Evolutionary conservation across 371 early-diverging fungal species (phyloP).

Genomic region (Batkoa obscura): DNA sequence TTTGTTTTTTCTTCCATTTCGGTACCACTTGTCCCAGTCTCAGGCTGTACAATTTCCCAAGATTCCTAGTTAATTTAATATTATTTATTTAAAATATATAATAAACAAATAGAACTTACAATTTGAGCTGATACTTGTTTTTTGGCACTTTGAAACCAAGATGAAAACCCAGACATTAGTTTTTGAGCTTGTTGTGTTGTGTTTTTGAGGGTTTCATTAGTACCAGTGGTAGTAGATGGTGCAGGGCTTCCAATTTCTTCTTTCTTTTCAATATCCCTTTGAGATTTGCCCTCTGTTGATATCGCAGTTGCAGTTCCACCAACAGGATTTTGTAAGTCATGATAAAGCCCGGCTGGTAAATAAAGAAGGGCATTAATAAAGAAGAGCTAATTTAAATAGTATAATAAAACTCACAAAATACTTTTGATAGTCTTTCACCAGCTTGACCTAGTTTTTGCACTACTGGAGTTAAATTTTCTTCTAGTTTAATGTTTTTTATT

Average conservation of each 20-base stretch:
- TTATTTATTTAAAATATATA: no score
- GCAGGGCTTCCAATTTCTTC: not conserved
- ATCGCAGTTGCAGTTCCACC: not conserved
- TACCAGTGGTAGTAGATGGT: not conserved
- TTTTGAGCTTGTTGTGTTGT: not conserved
- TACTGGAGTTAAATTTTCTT: not conserved
- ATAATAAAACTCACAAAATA: not conserved
- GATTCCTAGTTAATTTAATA: no score
- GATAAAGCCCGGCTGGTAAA: no score
- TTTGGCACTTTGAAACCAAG: not conserved
- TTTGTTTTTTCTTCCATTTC: no score
- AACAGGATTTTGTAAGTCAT: not conserved
- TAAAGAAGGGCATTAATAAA: no score
- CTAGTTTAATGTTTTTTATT: not conserved
- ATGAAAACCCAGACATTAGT: not conserved
- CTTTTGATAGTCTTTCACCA: not conserved
- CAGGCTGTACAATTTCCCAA: no score
- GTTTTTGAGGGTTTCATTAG: not conserved
- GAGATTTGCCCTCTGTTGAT: not conserved
- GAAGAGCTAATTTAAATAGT: not conserved
- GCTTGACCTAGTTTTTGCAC: not conserved
- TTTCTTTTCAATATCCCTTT: not conserved
- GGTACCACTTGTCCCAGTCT: no score
- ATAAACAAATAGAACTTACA: not conserved
- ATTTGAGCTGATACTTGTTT: not conserved